Percentiles rank a stretch among this genome's conserved stretches.
phyloP scores from a whole-genome alignment of 1,284 basidiomycete genomes.

The Rhodofomes roseus region DNA sequence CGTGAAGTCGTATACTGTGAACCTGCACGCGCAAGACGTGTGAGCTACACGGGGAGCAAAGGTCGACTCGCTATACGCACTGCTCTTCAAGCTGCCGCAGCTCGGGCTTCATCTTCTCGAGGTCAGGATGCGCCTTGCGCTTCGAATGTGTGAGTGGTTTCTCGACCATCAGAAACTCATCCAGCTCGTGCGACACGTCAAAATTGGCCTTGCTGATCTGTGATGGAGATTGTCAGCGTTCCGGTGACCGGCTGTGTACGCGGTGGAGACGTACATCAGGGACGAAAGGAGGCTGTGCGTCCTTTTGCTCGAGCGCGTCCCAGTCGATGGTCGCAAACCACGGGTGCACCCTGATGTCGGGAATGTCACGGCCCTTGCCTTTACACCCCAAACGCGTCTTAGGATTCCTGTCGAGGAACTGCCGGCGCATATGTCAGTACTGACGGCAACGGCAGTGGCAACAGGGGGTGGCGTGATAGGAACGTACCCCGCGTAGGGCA shows the following conservation, averaged over 20 bases:
- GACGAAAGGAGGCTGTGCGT: constrained; percentile 80
- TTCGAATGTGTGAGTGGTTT: constrained; percentile 94
- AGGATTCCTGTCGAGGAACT: constrained; percentile 87
- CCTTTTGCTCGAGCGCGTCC: constrained; percentile 73
- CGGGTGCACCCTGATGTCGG: constrained; percentile 77
- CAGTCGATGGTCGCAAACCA: constrained; percentile 88
- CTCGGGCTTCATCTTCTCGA: constrained; percentile 86
- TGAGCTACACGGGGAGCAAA: background rate
- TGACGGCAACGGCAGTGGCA: constrained; percentile 4
- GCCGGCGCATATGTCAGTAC: constrained; percentile 13
- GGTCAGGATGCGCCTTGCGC: constrained; percentile 80
- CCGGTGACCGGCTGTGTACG: constrained; percentile 4
- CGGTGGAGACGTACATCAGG: constrained; percentile 71
- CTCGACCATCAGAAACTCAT: constrained; percentile 94
- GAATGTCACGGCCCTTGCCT: constrained; percentile 60
- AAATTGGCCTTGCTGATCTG: constrained; percentile 95
- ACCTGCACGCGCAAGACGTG: constrained; percentile 38
- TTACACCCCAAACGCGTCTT: constrained; percentile 81
- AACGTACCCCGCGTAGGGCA: constrained; percentile 45
- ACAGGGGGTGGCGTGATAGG: background rate
- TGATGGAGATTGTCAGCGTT: constrained; percentile 6
- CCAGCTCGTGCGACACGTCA: constrained; percentile 94
- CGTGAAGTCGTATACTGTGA: constrained; percentile 75
- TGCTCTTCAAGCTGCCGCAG: constrained; percentile 91
- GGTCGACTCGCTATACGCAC: constrained; percentile 41